Percentiles rank a stretch among this genome's conserved stretches.
phyloP scores from a whole-genome alignment of 106 monocot genomes.

The Dioscorea dumetorum region DNA sequence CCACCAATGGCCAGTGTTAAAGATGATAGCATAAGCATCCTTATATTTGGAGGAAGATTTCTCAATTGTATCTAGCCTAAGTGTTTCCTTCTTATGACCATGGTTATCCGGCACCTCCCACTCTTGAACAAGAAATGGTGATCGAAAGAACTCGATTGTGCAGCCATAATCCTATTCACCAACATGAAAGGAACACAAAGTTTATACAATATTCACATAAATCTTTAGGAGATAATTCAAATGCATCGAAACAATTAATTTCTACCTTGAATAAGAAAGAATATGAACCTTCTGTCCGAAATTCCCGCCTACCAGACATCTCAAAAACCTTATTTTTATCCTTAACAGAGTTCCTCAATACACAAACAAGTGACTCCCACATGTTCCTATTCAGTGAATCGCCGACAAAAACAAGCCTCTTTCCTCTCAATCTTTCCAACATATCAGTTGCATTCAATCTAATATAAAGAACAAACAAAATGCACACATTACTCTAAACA shows the following conservation, averaged over 20 bases:
- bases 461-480: not conserved
- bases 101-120: slow-evolving; percentile 62
- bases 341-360: slow-evolving; percentile 54
- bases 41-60: slow-evolving; percentile 61
- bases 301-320: slow-evolving; percentile 56
- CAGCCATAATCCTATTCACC: slow-evolving; percentile 62
- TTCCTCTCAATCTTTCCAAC: slow-evolving; percentile 78
- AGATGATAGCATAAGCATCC: slow-evolving; percentile 66
- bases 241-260: not conserved
- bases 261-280: slow-evolving; percentile 78
- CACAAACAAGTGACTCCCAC: slow-evolving; percentile 92
- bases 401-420: slow-evolving; percentile 80
- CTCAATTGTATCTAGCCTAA: slow-evolving; percentile 73
- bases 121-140: slow-evolving; percentile 88
- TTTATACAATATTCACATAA: not conserved
- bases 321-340: slow-evolving; percentile 79
- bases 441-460: slow-evolving; percentile 82
- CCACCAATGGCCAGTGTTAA: slow-evolving; percentile 98
- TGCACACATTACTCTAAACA: not conserved
- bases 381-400: slow-evolving; percentile 96
- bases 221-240: not conserved
- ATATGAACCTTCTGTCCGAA: slow-evolving; percentile 72
- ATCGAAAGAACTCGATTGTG: slow-evolving; percentile 85
- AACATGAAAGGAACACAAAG: not conserved
- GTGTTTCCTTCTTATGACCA: slow-evolving; percentile 65